phyloP scores from a whole-genome alignment of 1,139 yeast genomes.

The Candida sp. region DNA sequence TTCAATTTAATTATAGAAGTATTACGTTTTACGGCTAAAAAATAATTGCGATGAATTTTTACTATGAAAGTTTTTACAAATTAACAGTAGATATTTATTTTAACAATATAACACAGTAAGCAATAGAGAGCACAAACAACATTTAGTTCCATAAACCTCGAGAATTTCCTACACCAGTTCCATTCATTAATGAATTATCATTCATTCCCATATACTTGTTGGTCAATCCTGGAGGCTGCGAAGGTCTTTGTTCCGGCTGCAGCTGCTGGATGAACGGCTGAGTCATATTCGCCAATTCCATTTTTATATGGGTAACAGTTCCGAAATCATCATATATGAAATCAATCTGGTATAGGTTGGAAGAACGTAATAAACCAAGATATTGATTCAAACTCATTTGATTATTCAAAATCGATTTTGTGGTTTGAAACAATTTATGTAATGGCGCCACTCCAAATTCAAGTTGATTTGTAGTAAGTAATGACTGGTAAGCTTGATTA shows the following conservation, averaged over 20 bases:
- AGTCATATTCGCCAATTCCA: constrained; percentile 6
- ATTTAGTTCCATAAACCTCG: constrained; percentile 15
- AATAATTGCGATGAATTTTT: neutral
- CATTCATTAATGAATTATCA: constrained; percentile 9
- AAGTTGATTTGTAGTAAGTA: constrained; percentile 29
- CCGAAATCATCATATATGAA: constrained; percentile 47
- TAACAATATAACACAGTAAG: neutral
- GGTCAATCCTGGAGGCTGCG: constrained; percentile 9
- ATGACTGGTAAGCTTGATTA: constrained; percentile 30
- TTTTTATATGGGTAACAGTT: constrained; percentile 41
- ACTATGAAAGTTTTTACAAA: too few species aligned
- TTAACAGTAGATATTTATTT: neutral
- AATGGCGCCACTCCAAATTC: constrained; percentile 40
- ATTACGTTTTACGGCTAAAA: neutral
- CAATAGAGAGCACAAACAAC: constrained; percentile 2
- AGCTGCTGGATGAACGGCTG: constrained; percentile 3
- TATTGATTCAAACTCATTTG: constrained; percentile 42
- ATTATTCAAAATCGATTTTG: constrained; percentile 24
- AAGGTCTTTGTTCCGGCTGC: constrained; percentile 7
- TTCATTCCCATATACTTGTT: constrained; percentile 6
- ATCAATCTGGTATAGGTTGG: constrained; percentile 33
- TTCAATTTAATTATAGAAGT: neutral
- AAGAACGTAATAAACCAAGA: constrained; percentile 28
- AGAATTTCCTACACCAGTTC: constrained; percentile 8
- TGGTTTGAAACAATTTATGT: constrained; percentile 28